phyloP scores from a whole-genome alignment of 2,329 filamentous ascomycete genomes.

The Davidsoniella australis region DNA sequence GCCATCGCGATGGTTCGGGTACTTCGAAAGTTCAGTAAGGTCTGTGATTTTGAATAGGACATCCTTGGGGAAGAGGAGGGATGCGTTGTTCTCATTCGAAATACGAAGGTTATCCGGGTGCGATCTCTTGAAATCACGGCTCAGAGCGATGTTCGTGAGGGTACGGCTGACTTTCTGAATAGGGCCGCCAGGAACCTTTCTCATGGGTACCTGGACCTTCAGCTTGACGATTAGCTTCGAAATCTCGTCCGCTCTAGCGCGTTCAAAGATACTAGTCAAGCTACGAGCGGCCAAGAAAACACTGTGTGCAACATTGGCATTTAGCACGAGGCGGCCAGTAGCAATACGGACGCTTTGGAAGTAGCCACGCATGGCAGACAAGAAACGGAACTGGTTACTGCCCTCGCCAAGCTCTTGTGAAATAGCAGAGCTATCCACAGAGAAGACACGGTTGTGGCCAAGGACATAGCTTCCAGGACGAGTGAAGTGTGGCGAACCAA shows the following conservation, averaged over 20 bases:
- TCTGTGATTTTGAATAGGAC: conserved; percentile 19
- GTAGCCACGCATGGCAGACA: conserved; percentile 30
- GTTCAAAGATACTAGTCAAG: conserved; percentile 3
- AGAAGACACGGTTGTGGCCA: conserved; percentile 33
- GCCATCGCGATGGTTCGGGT: conserved; percentile 16
- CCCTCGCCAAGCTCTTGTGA: conserved; percentile 15
- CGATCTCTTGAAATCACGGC: neutral
- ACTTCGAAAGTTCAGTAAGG: conserved; percentile 18
- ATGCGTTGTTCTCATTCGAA: neutral
- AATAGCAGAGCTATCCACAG: conserved; percentile 14
- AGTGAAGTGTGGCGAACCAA: conserved; percentile 27
- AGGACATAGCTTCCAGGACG: conserved; percentile 23
- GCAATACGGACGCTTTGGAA: conserved; percentile 37
- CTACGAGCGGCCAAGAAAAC: conserved; percentile 25
- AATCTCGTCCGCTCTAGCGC: conserved; percentile 26
- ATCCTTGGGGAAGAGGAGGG: conserved; percentile 11
- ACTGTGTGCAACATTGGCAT: conserved; percentile 36
- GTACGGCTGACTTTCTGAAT: neutral
- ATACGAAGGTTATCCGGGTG: conserved; percentile 2
- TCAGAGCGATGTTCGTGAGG: conserved; percentile 5
- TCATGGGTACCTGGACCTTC: conserved; percentile 8
- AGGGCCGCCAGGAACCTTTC: conserved; percentile 1
- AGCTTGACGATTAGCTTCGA: conserved; percentile 26
- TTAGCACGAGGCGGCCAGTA: conserved; percentile 36
- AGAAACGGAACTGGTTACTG: conserved; percentile 17